Percentiles rank a stretch among this genome's conserved stretches.
These are phyloP conservation scores for Sordariomycetes sp. DNA, from an alignment of 2,329 filamentous ascomycete species.

Conservation along the genomic window DNA sequence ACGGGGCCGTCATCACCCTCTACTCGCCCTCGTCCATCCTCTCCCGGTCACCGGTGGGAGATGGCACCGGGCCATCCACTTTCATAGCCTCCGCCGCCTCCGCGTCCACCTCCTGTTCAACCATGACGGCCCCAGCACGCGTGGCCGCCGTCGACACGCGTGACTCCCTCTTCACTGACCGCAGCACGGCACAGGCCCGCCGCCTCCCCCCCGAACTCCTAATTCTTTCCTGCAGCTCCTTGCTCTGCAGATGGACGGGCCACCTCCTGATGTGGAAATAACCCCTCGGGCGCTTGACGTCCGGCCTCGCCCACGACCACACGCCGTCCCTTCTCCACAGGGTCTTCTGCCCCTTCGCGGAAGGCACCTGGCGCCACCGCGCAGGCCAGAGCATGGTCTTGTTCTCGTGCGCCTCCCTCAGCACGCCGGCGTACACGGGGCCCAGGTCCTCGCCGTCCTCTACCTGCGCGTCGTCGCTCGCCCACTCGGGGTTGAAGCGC, in stretches of 20 bases:
- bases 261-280: constrained; percentile 38
- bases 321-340: constrained; percentile 5
- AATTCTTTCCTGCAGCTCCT: constrained; percentile 17
- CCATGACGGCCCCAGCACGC: background rate
- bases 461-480: background rate
- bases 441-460: constrained; percentile 8
- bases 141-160: background rate
- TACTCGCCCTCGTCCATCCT: no score
- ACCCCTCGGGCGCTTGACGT: constrained; percentile 12
- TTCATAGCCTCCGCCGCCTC: no score
- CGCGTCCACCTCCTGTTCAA: background rate
- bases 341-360: background rate
- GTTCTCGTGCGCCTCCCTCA: constrained; percentile 32
- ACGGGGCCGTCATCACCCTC: no score
- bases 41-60: no score
- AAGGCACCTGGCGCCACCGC: constrained; percentile 12
- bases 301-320: constrained; percentile 23
- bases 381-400: constrained; percentile 28
- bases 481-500: constrained; percentile 6
- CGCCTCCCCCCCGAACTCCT: background rate
- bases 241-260: constrained; percentile 29
- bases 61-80: no score
- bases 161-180: background rate
- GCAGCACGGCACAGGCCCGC: background rate
- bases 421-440: constrained; percentile 24